phyloP scores from a whole-genome alignment of 768 basidiomycete genomes.

The Boletus vermiculosoides region DNA sequence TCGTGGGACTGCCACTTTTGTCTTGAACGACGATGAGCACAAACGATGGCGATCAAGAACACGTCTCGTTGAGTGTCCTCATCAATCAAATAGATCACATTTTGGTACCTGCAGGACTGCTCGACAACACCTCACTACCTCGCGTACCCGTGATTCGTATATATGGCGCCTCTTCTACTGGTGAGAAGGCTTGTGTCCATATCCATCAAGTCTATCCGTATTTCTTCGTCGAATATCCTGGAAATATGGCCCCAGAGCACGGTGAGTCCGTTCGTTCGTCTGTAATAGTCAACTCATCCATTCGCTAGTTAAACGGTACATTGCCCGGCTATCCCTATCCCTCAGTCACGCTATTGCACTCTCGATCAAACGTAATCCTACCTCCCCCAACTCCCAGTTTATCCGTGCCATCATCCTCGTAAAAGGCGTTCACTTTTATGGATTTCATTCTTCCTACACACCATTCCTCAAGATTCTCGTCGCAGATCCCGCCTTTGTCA shows the following conservation, averaged over 20 bases:
- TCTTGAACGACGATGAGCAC: slow-evolving; percentile 3
- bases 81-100: slow-evolving; percentile 65
- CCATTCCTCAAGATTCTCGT: slow-evolving; percentile 89
- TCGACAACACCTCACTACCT: slow-evolving; percentile 62
- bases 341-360: slow-evolving; percentile 86
- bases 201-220: slow-evolving; percentile 95
- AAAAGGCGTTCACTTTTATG: slow-evolving; percentile 96
- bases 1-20: not conserved
- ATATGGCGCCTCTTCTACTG: slow-evolving; percentile 77
- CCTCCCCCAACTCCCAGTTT: slow-evolving; percentile 54
- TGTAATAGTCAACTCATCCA: not conserved
- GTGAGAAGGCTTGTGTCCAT: slow-evolving; percentile 81
- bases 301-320: slow-evolving; percentile 68
- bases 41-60: not conserved
- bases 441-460: slow-evolving; percentile 79
- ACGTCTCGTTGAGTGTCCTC: slow-evolving; percentile 39
- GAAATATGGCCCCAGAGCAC: slow-evolving; percentile 56
- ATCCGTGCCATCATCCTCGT: slow-evolving; percentile 79
- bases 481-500: slow-evolving; percentile 65
- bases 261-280: slow-evolving; percentile 43
- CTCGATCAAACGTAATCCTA: slow-evolving; percentile 72
- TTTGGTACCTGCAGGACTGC: slow-evolving; percentile 52
- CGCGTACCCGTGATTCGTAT: slow-evolving; percentile 82
- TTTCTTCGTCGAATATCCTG: slow-evolving; percentile 82
- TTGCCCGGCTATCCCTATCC: slow-evolving; percentile 64